Evolutionary conservation across 2,329 filamentous ascomycete species (phyloP).

Genomic region (Alternaria ethzedia): DNA sequence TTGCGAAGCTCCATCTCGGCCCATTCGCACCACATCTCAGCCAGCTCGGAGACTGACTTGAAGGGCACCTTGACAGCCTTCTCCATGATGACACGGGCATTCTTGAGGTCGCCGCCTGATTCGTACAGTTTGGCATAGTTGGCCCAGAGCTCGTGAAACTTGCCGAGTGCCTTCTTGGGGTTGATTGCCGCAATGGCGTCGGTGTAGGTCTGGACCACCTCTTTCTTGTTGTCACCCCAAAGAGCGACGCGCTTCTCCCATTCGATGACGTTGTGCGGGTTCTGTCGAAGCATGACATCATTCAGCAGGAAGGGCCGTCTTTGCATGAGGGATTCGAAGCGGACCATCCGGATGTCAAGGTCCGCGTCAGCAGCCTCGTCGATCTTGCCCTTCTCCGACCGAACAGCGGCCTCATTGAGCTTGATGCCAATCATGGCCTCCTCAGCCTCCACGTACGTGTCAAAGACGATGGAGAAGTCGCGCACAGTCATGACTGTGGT

Average conservation of each 20-base stretch:
- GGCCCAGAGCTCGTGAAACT: slow-evolving; percentile 93
- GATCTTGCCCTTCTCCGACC: slow-evolving; percentile 77
- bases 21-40: slow-evolving; percentile 99
- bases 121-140: slow-evolving; percentile 99
- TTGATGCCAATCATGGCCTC: slow-evolving; percentile 91
- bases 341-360: slow-evolving; percentile 94
- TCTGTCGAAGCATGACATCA: slow-evolving; percentile 92
- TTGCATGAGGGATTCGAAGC: slow-evolving; percentile 98
- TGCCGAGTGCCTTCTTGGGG: slow-evolving; percentile 91
- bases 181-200: slow-evolving; percentile 91
- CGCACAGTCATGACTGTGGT: slow-evolving; percentile 98
- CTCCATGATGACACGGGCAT: slow-evolving; percentile 91
- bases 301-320: slow-evolving; percentile 94
- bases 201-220: slow-evolving; percentile 93
- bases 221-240: slow-evolving; percentile 90
- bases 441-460: slow-evolving; percentile 95
- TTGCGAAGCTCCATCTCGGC: slow-evolving; percentile 96
- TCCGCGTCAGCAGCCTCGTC: slow-evolving; percentile 91
- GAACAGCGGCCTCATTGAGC: slow-evolving; percentile 83
- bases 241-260: slow-evolving; percentile 97
- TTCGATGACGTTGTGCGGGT: slow-evolving; percentile 93
- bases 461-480: slow-evolving; percentile 95
- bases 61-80: slow-evolving; percentile 98
- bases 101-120: slow-evolving; percentile 79
- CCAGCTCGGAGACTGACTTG: slow-evolving; percentile 95